A percentile compares a stretch with the other conserved stretches of the same genome.
Evolutionary conservation across 192 early-diverging fungal species (phyloP).

Genomic region (Podila clonocystis): DNA sequence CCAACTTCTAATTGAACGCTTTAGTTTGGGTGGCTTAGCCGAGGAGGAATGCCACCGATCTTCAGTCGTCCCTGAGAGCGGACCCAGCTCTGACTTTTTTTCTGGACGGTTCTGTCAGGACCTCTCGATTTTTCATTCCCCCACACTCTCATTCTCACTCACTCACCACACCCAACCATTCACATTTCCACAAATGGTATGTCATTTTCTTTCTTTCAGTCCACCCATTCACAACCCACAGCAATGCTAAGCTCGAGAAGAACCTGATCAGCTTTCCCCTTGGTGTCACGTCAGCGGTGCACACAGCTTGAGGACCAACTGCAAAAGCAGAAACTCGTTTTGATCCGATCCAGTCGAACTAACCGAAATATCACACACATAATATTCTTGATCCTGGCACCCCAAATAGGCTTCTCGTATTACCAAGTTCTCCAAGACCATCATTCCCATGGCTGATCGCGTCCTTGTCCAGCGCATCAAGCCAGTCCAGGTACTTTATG

Average conservation of each 20-base stretch:
- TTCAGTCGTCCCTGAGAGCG: too few species aligned
- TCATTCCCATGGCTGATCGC: slow-evolving; percentile 98
- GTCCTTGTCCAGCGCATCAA: slow-evolving; percentile 98
- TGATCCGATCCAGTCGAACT: too few species aligned
- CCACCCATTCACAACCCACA: not conserved
- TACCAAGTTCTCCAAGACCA: slow-evolving; percentile 72
- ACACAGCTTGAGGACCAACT: too few species aligned
- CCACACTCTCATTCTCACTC: not conserved
- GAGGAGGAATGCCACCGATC: too few species aligned
- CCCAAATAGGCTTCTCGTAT: slow-evolving; percentile 40
- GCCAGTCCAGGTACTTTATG: slow-evolving; percentile 74
- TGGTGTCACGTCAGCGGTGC: too few species aligned
- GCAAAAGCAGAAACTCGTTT: too few species aligned
- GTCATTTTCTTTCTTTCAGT: not conserved
- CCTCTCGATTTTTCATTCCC: not conserved
- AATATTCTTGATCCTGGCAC: not conserved
- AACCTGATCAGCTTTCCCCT: too few species aligned
- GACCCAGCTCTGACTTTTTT: not conserved
- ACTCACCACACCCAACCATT: not conserved
- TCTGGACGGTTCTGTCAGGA: not conserved
- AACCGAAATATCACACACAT: not conserved
- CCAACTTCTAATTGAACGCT: too few species aligned
- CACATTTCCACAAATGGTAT: not conserved
- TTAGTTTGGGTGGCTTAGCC: too few species aligned
- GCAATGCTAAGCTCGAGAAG: too few species aligned